Evolutionary conservation across 2,329 filamentous ascomycete genomes (phyloP).

Genomic region (Aspergillus sp.): DNA sequence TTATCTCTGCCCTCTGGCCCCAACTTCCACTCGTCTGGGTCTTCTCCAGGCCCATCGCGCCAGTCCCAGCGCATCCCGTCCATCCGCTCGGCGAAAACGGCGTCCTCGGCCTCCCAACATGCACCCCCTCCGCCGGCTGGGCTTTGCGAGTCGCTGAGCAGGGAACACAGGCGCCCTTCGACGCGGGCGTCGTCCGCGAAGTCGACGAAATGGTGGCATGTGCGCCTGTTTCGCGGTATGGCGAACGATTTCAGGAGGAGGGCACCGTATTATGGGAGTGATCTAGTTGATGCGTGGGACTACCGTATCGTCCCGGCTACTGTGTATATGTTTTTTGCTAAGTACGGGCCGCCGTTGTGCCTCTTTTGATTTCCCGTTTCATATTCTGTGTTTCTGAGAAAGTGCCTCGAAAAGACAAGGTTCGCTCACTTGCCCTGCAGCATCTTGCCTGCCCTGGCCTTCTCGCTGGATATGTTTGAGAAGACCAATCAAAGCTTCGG

Average conservation of each 20-base stretch:
- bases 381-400: neutral
- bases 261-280: constrained; percentile 67
- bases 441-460: constrained; percentile 77
- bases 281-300: constrained; percentile 82
- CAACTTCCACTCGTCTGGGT: constrained; percentile 19
- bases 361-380: constrained; percentile 1
- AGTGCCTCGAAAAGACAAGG: neutral
- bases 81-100: constrained; percentile 10
- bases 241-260: constrained; percentile 64
- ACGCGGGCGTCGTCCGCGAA: constrained; percentile 7
- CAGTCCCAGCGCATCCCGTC: constrained; percentile 15
- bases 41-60: constrained; percentile 7
- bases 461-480: constrained; percentile 87
- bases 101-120: no score
- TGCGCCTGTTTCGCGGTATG: constrained; percentile 70
- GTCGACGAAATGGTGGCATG: constrained; percentile 58
- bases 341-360: constrained; percentile 45
- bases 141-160: constrained; percentile 3
- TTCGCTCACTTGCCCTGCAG: constrained; percentile 35
- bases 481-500: constrained; percentile 78
- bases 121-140: constrained; percentile 4
- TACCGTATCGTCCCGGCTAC: constrained; percentile 82
- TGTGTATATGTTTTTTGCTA: constrained; percentile 91
- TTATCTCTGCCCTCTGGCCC: constrained; percentile 15
- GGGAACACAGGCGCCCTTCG: constrained; percentile 5